A percentile compares a stretch with the other conserved stretches of the same genome.
Conservation (phyloP, 2,329 filamentous ascomycete species). For the Knufia fluminis region DNA sequence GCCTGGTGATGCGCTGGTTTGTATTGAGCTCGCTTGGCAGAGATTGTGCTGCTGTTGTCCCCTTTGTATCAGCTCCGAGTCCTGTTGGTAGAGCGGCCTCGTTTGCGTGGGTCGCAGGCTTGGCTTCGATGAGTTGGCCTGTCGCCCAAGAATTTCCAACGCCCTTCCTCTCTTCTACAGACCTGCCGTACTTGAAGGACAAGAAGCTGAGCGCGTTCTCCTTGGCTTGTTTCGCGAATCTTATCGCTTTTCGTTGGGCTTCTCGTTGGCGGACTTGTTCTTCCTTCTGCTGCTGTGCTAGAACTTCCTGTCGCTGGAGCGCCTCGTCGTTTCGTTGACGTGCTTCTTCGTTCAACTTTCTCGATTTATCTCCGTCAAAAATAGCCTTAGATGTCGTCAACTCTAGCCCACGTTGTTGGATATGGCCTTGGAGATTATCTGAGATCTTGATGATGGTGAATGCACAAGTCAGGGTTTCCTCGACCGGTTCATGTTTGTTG, state of each 20-base stretch:
- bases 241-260: no score
- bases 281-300: neutral
- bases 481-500: neutral
- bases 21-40: neutral
- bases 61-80: neutral
- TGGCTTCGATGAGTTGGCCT: neutral
- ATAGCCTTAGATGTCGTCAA: neutral
- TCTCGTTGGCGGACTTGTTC: neutral
- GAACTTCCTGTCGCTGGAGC: neutral
- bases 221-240: neutral
- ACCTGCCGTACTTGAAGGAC: slow-evolving; percentile 7
- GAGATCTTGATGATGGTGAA: neutral
- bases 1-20: neutral
- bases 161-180: neutral
- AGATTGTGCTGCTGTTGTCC: slow-evolving; percentile 1
- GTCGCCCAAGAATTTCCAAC: neutral
- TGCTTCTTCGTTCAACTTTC: neutral
- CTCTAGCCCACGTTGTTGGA: neutral
- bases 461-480: neutral
- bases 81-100: neutral
- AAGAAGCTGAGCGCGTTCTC: slow-evolving; percentile 1
- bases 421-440: neutral
- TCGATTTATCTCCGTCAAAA: neutral
- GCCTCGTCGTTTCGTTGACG: no score
- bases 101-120: neutral